Conservation (phyloP, 2,329 filamentous ascomycete genomes). For the Colletotrichum sublineola region DNA sequence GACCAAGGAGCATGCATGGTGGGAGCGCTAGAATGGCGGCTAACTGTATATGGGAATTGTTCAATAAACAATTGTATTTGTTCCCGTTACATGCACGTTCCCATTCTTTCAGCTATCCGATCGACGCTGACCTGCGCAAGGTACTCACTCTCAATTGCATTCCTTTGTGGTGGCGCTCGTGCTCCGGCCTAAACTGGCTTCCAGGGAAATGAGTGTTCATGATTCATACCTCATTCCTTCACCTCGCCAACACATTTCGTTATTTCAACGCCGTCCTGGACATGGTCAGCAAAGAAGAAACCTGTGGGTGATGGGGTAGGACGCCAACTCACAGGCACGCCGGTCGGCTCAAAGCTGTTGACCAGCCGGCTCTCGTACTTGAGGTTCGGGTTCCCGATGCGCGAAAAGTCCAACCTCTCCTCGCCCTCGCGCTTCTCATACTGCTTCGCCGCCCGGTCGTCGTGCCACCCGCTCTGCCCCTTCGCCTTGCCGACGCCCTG, state of each 20-base stretch:
- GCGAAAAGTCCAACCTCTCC: conserved; percentile 51
- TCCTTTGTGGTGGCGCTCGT: neutral
- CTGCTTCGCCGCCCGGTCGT: conserved; percentile 61
- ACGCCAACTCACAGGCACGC: conserved; percentile 67
- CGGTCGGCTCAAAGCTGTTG: conserved; percentile 77
- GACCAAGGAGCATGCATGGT: conserved; percentile 13
- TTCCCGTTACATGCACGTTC: conserved; percentile 17
- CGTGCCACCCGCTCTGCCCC: conserved; percentile 50
- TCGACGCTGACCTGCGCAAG: neutral
- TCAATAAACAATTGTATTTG: conserved; percentile 24
- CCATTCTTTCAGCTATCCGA: neutral
- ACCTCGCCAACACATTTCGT: conserved; percentile 66
- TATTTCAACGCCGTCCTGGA: conserved; percentile 76
- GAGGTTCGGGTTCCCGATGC: conserved; percentile 72
- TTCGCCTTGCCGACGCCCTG: conserved; percentile 48
- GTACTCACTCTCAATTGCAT: neutral
- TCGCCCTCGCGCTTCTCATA: conserved; percentile 69
- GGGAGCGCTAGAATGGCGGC: conserved; percentile 30
- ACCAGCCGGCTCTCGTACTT: conserved; percentile 75
- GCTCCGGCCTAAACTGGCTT: neutral
- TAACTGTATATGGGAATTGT: conserved; percentile 30
- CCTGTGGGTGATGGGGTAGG: neutral
- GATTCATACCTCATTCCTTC: conserved; percentile 16
- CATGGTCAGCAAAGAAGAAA: neutral
- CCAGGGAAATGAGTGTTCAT: neutral